Evolutionary conservation across 768 basidiomycete genomes (phyloP).

Genomic region (Ramaria sp.): DNA sequence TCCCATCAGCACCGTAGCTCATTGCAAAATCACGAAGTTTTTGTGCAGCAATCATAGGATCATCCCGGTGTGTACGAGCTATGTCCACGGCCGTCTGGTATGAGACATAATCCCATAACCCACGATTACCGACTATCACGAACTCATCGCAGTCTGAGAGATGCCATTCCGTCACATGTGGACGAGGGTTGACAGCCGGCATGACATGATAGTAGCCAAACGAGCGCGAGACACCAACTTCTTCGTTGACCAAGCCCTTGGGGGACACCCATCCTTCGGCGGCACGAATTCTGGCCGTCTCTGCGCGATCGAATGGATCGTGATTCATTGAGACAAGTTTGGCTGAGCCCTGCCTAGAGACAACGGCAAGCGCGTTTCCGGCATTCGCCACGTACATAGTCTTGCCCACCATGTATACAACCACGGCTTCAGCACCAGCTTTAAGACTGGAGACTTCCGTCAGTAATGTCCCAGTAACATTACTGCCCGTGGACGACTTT

Average conservation of each 20-base stretch:
- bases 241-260: constrained; percentile 83
- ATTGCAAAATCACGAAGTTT: constrained; percentile 95
- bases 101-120: constrained; percentile 88
- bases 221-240: constrained; percentile 81
- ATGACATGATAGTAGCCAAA: constrained; percentile 89
- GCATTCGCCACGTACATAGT: constrained; percentile 84
- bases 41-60: constrained; percentile 88
- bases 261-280: constrained; percentile 95
- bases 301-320: constrained; percentile 78
- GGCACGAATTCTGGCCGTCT: constrained; percentile 77
- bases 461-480: constrained; percentile 20
- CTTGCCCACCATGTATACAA: constrained; percentile 71
- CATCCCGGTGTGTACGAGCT: constrained; percentile 49
- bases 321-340: constrained; percentile 69
- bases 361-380: constrained; percentile 79
- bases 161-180: constrained; percentile 59
- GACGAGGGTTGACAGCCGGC: constrained; percentile 84
- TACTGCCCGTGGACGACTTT: constrained; percentile 67
- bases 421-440: constrained; percentile 75
- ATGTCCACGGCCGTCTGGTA: constrained; percentile 97
- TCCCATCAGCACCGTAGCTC: constrained; percentile 88
- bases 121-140: constrained; percentile 87
- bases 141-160: constrained; percentile 87
- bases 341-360: constrained; percentile 68
- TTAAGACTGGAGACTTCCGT: constrained; percentile 38